Evolutionary conservation across 768 basidiomycete genomes (phyloP).

Genomic region (Termitomyces titanicus): DNA sequence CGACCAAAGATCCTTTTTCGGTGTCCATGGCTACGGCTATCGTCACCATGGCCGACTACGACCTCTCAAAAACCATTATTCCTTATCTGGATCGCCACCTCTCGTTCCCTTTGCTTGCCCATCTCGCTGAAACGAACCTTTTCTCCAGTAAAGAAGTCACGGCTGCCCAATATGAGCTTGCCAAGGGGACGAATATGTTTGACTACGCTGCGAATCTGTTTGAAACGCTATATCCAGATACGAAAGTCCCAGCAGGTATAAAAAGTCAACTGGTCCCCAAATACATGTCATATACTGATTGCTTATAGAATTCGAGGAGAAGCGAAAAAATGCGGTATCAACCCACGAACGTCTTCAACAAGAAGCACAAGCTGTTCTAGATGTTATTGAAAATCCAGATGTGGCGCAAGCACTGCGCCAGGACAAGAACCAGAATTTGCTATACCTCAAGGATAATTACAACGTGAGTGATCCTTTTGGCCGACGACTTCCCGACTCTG

Average conservation of each 20-base stretch:
- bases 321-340: conserved; percentile 77
- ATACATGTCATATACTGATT: not conserved
- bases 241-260: conserved; percentile 67
- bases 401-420: conserved; percentile 92
- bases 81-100: conserved; percentile 94
- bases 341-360: conserved; percentile 83
- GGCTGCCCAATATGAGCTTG: conserved; percentile 94
- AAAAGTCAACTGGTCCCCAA: not conserved
- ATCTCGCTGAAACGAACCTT: conserved; percentile 71
- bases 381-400: conserved; percentile 96
- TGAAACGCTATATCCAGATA: conserved; percentile 70
- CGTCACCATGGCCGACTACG: conserved; percentile 73
- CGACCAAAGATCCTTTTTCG: conserved; percentile 3
- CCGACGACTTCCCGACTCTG: not conserved
- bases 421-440: conserved; percentile 96
- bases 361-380: conserved; percentile 89
- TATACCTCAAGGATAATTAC: conserved; percentile 92
- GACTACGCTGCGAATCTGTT: conserved; percentile 87
- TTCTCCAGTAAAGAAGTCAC: conserved; percentile 81
- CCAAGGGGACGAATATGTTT: conserved; percentile 97
- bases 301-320: conserved; percentile 75
- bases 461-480: conserved; percentile 46
- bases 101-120: conserved; percentile 86
- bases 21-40: not conserved
- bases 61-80: conserved; percentile 87